A percentile compares a stretch with the other conserved stretches of the same genome.
Conservation (phyloP, 257 asterid genomes). For the Apocynum venetum region DNA sequence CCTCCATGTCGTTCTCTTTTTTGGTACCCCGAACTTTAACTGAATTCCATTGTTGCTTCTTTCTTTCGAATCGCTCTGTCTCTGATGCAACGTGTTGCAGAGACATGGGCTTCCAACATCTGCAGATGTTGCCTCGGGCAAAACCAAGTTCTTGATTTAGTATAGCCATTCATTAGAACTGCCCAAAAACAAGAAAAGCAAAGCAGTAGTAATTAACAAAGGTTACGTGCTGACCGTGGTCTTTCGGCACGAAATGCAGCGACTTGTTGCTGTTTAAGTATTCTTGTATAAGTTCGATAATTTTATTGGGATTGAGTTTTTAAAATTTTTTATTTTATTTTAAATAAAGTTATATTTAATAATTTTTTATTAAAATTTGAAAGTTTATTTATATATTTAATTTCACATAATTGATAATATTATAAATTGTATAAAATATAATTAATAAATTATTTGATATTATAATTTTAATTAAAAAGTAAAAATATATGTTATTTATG, state of each 20-base stretch:
- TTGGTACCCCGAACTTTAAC: not conserved
- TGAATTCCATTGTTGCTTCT: not conserved
- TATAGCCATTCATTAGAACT: conserved; percentile 9
- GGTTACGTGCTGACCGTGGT: not conserved
- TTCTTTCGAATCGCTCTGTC: not conserved
- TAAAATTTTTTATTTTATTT: too few species aligned
- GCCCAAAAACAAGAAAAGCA: not conserved
- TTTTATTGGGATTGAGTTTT: not conserved
- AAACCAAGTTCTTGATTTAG: conserved; percentile 25
- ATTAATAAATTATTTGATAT: too few species aligned
- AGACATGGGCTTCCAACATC: not conserved
- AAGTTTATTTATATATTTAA: too few species aligned
- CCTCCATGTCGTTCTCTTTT: not conserved
- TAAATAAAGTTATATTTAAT: too few species aligned
- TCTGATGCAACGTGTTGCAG: not conserved
- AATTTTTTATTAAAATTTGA: too few species aligned
- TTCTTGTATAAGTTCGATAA: not conserved
- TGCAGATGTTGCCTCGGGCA: conserved; percentile 1
- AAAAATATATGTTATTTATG: too few species aligned
- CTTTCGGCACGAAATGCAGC: conserved; percentile 3
- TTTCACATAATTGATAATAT: too few species aligned
- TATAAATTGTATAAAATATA: too few species aligned
- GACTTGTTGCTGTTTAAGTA: not conserved
- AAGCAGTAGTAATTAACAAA: not conserved
- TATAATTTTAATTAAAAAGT: too few species aligned